Evolutionary conservation across 2,329 filamentous ascomycete species (phyloP).

Genomic region (Coniella vitis): DNA sequence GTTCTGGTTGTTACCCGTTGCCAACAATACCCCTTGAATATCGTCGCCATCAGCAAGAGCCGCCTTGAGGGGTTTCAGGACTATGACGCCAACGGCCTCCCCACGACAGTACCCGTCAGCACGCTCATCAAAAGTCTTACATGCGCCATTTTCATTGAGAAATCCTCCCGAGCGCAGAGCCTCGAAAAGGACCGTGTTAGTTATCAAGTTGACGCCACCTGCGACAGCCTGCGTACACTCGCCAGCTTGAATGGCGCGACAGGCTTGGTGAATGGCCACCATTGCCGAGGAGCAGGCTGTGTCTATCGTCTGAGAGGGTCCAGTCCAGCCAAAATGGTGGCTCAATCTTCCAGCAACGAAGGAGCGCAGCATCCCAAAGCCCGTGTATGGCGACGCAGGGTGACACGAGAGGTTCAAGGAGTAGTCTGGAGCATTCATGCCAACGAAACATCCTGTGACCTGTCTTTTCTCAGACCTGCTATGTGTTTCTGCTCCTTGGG

Average conservation of each 20-base stretch:
- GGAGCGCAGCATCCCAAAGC: constrained; percentile 21
- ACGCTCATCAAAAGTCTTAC: constrained; percentile 40
- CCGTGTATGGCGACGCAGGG: constrained; percentile 4
- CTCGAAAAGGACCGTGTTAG: constrained; percentile 21
- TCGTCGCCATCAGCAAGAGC: constrained; percentile 45
- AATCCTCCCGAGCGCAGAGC: constrained; percentile 31
- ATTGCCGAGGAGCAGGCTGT: constrained; percentile 32
- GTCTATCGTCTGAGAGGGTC: constrained; percentile 32
- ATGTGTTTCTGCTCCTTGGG: no score
- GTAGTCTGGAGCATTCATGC: neutral
- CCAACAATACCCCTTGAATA: constrained; percentile 36
- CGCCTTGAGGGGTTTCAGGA: constrained; percentile 43
- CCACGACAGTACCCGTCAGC: constrained; percentile 49
- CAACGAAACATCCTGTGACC: no score
- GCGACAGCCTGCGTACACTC: constrained; percentile 29
- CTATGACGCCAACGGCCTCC: constrained; percentile 40
- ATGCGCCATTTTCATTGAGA: constrained; percentile 36
- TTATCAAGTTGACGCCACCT: constrained; percentile 32
- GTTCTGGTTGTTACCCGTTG: constrained; percentile 29
- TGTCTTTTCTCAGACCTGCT: no score
- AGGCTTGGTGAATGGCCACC: constrained; percentile 26
- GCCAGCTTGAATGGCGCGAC: constrained; percentile 19
- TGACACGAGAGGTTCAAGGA: neutral
- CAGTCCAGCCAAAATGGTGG: constrained; percentile 35
- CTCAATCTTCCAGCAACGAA: constrained; percentile 27